phyloP scores from a whole-genome alignment of 768 basidiomycete genomes.

The Amanita pallidorosea region DNA sequence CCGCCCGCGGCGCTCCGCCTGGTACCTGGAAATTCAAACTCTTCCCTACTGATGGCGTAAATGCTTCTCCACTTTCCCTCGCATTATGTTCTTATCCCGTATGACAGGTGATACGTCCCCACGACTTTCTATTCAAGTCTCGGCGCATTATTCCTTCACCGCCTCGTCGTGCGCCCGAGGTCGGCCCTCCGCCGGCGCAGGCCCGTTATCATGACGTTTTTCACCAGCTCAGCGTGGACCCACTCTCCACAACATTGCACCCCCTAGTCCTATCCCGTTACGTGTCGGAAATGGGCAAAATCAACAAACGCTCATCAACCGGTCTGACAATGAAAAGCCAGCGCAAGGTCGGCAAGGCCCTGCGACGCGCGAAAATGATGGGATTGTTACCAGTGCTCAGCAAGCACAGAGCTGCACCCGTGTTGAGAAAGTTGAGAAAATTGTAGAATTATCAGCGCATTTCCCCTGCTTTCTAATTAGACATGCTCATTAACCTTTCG shows the following conservation, averaged over 20 bases:
- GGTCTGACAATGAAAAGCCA: conserved; percentile 72
- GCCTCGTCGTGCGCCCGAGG: conserved; percentile 22
- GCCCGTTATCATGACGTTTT: conserved; percentile 59
- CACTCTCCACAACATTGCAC: conserved; percentile 58
- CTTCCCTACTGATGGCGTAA: conserved; percentile 1
- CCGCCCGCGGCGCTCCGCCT: neutral
- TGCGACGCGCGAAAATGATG: conserved; percentile 86
- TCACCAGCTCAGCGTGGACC: conserved; percentile 62
- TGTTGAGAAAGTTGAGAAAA: neutral
- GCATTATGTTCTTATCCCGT: neutral
- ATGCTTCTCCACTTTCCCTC: neutral
- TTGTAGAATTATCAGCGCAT: no score
- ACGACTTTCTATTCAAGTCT: conserved; percentile 26
- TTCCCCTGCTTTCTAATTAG: no score
- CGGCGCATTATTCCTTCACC: conserved; percentile 16
- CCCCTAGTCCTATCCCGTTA: conserved; percentile 43
- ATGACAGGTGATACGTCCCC: conserved; percentile 36
- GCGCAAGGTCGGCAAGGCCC: conserved; percentile 70
- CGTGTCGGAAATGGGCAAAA: conserved; percentile 73
- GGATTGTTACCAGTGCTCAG: conserved; percentile 63
- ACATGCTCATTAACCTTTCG: no score
- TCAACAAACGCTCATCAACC: conserved; percentile 58
- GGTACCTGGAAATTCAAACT: conserved; percentile 5
- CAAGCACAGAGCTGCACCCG: conserved; percentile 11
- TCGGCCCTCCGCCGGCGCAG: conserved; percentile 45